phyloP scores from a whole-genome alignment of 2,329 filamentous ascomycete genomes.

The Stemphylium vesicarium region DNA sequence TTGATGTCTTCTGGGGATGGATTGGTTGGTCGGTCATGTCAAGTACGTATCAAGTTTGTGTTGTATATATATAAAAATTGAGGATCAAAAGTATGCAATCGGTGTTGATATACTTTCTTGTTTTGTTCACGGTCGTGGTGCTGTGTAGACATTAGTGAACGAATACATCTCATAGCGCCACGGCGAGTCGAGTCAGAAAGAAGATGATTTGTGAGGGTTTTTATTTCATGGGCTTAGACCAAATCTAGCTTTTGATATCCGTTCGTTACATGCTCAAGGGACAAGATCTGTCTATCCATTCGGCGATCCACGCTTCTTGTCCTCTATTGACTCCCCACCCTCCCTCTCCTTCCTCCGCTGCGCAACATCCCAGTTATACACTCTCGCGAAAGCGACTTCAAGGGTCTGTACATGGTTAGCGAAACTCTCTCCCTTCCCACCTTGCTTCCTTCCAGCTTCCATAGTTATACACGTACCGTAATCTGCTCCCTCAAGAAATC shows the following conservation, averaged over 20 bases:
- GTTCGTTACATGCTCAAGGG: not conserved
- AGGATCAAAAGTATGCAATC: not conserved
- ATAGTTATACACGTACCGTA: too few relatives aligned
- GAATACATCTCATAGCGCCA: too few relatives aligned
- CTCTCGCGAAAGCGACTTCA: constrained; percentile 92
- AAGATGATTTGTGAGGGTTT: not conserved
- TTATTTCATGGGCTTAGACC: not conserved
- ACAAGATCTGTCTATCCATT: constrained; percentile 20
- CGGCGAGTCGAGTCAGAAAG: not conserved
- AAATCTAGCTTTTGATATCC: not conserved
- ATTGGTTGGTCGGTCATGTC: too few relatives aligned
- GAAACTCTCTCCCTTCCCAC: not conserved
- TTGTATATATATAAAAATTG: not conserved
- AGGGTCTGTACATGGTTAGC: constrained; percentile 70
- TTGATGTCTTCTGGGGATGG: too few relatives aligned
- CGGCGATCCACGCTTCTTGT: constrained; percentile 39
- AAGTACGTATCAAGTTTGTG: too few relatives aligned
- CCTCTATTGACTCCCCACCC: constrained; percentile 53
- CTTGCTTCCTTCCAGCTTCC: too few relatives aligned
- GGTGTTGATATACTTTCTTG: too few relatives aligned
- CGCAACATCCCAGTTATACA: constrained; percentile 99
- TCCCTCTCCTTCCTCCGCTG: constrained; percentile 93
- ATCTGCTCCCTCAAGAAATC: constrained; percentile 97
- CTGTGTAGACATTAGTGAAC: not conserved
- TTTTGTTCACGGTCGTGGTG: too few relatives aligned